Percentiles rank a stretch among this genome's conserved stretches.
Evolutionary conservation across 805 yeast species (phyloP).

Genomic region (Candida glaebosa): DNA sequence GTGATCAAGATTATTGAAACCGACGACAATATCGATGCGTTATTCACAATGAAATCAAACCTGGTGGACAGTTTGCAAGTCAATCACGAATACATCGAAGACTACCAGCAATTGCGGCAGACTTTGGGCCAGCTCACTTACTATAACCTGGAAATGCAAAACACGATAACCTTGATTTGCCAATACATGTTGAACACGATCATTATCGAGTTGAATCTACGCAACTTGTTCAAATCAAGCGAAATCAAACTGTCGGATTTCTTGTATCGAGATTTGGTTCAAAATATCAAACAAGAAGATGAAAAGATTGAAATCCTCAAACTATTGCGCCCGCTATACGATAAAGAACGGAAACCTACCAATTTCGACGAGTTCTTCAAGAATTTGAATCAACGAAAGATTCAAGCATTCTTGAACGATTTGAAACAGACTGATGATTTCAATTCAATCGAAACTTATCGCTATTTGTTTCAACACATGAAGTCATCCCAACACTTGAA

Average conservation of each 20-base stretch:
- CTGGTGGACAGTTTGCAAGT: neutral
- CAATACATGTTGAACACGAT: slow-evolving; percentile 22
- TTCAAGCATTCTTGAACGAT: slow-evolving; percentile 10
- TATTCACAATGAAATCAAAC: neutral
- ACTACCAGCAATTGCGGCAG: neutral
- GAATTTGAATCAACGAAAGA: slow-evolving; percentile 10
- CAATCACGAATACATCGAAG: slow-evolving; percentile 4
- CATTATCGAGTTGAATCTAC: slow-evolving; percentile 27
- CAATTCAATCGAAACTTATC: slow-evolving; percentile 18
- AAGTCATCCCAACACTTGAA: slow-evolving; percentile 32
- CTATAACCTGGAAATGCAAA: slow-evolving; percentile 18
- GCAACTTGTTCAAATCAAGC: slow-evolving; percentile 15
- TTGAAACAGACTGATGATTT: slow-evolving; percentile 17
- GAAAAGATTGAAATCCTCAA: slow-evolving; percentile 17
- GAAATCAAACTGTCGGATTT: neutral
- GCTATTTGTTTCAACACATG: slow-evolving; percentile 21
- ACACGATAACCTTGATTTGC: slow-evolving; percentile 20
- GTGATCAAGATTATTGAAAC: slow-evolving; percentile 6
- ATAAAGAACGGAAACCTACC: slow-evolving; percentile 9
- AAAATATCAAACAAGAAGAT: slow-evolving; percentile 13
- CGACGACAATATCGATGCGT: slow-evolving; percentile 2
- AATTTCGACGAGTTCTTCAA: slow-evolving; percentile 13
- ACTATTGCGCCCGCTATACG: slow-evolving; percentile 10
- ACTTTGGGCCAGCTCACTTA: slow-evolving; percentile 7
- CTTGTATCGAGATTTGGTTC: slow-evolving; percentile 12